phyloP scores from a whole-genome alignment of 164 flowering plant genomes.

The Nymphaea colorata region DNA sequence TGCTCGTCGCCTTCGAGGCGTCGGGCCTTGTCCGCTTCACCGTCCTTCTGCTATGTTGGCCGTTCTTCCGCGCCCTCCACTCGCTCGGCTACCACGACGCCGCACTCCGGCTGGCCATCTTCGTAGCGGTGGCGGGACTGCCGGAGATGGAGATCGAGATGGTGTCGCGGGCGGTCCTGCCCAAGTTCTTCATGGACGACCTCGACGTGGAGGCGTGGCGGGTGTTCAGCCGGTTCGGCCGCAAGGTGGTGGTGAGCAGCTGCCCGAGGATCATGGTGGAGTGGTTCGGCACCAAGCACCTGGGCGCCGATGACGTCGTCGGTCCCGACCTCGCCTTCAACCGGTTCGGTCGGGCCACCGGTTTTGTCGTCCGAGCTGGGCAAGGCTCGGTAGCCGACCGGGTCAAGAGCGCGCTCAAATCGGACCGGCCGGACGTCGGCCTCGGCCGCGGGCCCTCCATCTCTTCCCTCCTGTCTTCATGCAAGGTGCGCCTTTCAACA shows the following conservation, averaged over 20 bases:
- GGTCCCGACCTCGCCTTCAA: slow-evolving; percentile 58
- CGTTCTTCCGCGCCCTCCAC: slow-evolving; percentile 40
- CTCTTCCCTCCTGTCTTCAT: slow-evolving; percentile 24
- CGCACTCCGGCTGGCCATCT: slow-evolving; percentile 49
- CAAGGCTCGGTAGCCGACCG: slow-evolving; percentile 14
- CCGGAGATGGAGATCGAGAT: slow-evolving; percentile 51
- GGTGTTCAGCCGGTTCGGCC: slow-evolving; percentile 40
- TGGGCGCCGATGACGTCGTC: slow-evolving; percentile 57
- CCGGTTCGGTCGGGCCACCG: slow-evolving; percentile 77
- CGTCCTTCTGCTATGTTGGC: slow-evolving; percentile 56
- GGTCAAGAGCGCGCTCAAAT: slow-evolving; percentile 23
- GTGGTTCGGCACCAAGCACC: slow-evolving; percentile 75
- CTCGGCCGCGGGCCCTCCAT: slow-evolving; percentile 23
- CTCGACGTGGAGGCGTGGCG: slow-evolving; percentile 68
- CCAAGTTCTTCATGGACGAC: slow-evolving; percentile 90
- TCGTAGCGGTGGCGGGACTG: slow-evolving; percentile 57
- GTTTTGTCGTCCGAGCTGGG: slow-evolving; percentile 27
- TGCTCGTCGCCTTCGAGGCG: slow-evolving; percentile 89
- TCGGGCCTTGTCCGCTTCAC: slow-evolving; percentile 71
- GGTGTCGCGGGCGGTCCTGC: slow-evolving; percentile 86
- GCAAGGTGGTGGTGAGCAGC: slow-evolving; percentile 61
- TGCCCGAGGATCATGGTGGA: slow-evolving; percentile 76
- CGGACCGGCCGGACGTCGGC: slow-evolving; percentile 37
- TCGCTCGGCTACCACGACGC: slow-evolving; percentile 26
- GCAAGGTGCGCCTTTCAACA: slow-evolving; percentile 39